Base-by-base conservation (phyloP, 768 basidiomycete genomes). In the Cystobasidium ongulense region DNA sequence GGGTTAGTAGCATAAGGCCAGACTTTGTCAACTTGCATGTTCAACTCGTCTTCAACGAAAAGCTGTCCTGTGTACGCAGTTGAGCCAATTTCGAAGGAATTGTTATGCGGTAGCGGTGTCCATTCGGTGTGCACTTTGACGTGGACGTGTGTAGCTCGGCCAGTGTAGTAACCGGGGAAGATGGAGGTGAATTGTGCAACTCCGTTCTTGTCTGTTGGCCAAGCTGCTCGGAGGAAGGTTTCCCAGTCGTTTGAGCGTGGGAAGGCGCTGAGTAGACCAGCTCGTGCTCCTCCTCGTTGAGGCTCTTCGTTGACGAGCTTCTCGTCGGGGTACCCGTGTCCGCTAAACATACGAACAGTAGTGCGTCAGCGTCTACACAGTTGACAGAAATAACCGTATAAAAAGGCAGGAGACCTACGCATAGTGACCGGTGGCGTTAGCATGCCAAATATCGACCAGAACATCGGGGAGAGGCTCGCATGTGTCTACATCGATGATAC, bases 161-260 rank as follows among this genome's bases (percentile, higher is more conserved):
- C 76, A 17, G 78, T 78, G 76, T 78, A 79, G 76, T 78, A 79
- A 29, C 78, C 78, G 1, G 78, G 78, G 77, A 79, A 79, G 73
- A 79, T 78, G 39, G 78, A 77, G n/a, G 80, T 77, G 77, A 80
- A 81, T 65, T 80, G 78, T 1, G 79, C 72, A 10, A 81, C 76
- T 21, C 80, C 80, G 72, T 81, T 78, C 77, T 79, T 76, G 76
- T 81, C 79, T 1, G 80, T 77, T n/a, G 79, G 79, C 77, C 78
- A 79, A 41, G 80, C 80, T 0, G 64, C 80, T 4, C 80, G 72
- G 13, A 81, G 67, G 78, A 78, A 81, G 13, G 80, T 81, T 77
- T 81, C 80, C 52, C 78, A 75, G 59, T 77, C 76, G 72, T 79
- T 79, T 27, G 76, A 77, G 39, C 79, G 73, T 8, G 80, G 80